Percentiles rank a stretch among this genome's conserved stretches.
Conservation (phyloP, 768 basidiomycete genomes). For the Rhodotorula paludigena region DNA sequence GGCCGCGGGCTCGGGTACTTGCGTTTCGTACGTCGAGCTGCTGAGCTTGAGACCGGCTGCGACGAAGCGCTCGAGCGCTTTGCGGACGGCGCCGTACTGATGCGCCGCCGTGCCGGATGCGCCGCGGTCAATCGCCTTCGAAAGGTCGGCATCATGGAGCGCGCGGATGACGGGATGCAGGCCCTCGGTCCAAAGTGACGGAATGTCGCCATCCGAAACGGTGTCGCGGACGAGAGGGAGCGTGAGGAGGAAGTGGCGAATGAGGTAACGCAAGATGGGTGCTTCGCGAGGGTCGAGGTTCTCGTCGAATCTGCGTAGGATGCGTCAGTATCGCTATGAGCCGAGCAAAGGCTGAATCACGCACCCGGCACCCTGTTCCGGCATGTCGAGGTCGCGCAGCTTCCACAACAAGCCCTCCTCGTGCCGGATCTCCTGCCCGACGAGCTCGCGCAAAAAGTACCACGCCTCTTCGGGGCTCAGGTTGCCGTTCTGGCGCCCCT, state of each 20-base stretch:
- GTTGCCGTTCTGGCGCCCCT: background rate
- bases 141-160: conserved; percentile 23
- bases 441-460: conserved; percentile 26
- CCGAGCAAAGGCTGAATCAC: background rate
- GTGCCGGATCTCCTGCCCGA: conserved; percentile 24
- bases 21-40: conserved; percentile 8
- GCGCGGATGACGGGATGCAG: conserved; percentile 24
- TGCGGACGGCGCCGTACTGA: conserved; percentile 6
- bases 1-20: too few relatives aligned
- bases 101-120: background rate
- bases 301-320: conserved; percentile 6
- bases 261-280: conserved; percentile 34
- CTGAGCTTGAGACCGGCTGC: conserved; percentile 27
- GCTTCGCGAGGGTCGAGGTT: conserved; percentile 10
- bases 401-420: conserved; percentile 29
- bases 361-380: background rate
- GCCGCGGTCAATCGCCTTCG: conserved; percentile 17
- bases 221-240: conserved; percentile 33
- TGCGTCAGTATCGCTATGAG: background rate
- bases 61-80: conserved; percentile 31
- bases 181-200: conserved; percentile 31
- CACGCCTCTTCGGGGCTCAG: conserved; percentile 22
- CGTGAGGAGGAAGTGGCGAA: conserved; percentile 37
- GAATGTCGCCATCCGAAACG: background rate
- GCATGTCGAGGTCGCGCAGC: conserved; percentile 12